Evolutionary conservation across 345 rosid genomes (phyloP).

Genomic region (Raphanus raphanistrum): DNA sequence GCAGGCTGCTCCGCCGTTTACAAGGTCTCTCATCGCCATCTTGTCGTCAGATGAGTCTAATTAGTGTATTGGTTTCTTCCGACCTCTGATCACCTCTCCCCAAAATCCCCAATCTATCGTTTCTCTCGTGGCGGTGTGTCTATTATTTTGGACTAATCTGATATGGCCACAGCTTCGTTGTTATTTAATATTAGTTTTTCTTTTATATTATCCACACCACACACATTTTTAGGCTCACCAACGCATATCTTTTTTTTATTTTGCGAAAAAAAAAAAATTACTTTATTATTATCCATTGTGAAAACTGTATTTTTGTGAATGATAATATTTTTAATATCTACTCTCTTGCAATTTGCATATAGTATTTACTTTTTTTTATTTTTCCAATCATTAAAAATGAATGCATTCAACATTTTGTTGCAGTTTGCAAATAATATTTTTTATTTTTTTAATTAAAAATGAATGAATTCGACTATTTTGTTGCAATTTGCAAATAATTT

Average conservation of each 20-base stretch:
- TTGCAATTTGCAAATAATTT: too few relatives aligned
- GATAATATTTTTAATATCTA: neutral
- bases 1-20: constrained; percentile 93
- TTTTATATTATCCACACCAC: constrained; percentile 37
- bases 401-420: too few relatives aligned
- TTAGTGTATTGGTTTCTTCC: constrained; percentile 4
- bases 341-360: too few relatives aligned
- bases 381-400: too few relatives aligned
- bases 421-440: too few relatives aligned
- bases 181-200: too few relatives aligned
- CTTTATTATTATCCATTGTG: neutral
- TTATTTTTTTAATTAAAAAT: neutral
- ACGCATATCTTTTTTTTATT: neutral
- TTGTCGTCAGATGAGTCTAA: constrained; percentile 14
- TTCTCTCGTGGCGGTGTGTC: constrained; percentile 32
- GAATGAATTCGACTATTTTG: too few relatives aligned
- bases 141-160: neutral
- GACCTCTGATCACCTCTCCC: constrained; percentile 12
- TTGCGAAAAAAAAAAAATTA: neutral
- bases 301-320: neutral
- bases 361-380: too few relatives aligned
- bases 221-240: constrained; percentile 38
- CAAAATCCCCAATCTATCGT: constrained; percentile 29
- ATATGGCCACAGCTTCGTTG: neutral
- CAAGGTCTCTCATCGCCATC: constrained; percentile 95